These are phyloP conservation scores for Nitzschia sp. DNA, from an alignment of 108 stramenopile species.

Conservation along the genomic window DNA sequence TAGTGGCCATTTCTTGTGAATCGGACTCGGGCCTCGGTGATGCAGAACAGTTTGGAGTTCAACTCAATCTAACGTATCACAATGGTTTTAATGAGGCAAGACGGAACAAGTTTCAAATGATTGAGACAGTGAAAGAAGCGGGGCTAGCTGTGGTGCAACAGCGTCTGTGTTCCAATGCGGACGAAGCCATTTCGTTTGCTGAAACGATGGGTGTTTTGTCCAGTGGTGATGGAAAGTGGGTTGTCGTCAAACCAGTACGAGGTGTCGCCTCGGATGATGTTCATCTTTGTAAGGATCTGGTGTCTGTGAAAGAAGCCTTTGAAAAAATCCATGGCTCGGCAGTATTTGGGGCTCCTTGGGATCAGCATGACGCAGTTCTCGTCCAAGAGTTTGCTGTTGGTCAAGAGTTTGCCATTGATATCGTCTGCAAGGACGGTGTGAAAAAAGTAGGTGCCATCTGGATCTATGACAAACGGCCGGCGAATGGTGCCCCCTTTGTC, in stretches of 20 bases:
- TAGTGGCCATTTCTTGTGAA: constrained; percentile 75
- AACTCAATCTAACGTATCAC: constrained; percentile 47
- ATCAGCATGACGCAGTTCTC: constrained; percentile 79
- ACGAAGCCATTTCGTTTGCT: constrained; percentile 78
- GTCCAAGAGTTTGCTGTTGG: constrained; percentile 82
- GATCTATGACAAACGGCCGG: constrained; percentile 93
- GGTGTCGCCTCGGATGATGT: constrained; percentile 95
- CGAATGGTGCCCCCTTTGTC: constrained; percentile 85
- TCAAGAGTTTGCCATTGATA: constrained; percentile 92
- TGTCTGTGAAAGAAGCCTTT: constrained; percentile 74
- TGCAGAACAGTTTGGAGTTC: constrained; percentile 67
- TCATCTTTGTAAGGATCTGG: constrained; percentile 66
- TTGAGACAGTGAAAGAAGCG: constrained; percentile 42
- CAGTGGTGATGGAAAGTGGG: neutral
- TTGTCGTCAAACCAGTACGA: constrained; percentile 36
- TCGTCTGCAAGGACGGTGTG: constrained; percentile 84
- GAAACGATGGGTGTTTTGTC: constrained; percentile 30
- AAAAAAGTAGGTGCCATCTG: constrained; percentile 94
- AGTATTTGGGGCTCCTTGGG: constrained; percentile 78
- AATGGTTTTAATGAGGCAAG: constrained; percentile 72
- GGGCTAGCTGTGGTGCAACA: constrained; percentile 75
- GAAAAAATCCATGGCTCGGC: constrained; percentile 68
- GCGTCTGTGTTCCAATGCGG: constrained; percentile 57
- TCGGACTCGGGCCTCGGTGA: constrained; percentile 81
- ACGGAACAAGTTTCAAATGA: constrained; percentile 82